Conservation (phyloP, 2,329 filamentous ascomycete genomes). For the Plenodomus lindquistii region DNA sequence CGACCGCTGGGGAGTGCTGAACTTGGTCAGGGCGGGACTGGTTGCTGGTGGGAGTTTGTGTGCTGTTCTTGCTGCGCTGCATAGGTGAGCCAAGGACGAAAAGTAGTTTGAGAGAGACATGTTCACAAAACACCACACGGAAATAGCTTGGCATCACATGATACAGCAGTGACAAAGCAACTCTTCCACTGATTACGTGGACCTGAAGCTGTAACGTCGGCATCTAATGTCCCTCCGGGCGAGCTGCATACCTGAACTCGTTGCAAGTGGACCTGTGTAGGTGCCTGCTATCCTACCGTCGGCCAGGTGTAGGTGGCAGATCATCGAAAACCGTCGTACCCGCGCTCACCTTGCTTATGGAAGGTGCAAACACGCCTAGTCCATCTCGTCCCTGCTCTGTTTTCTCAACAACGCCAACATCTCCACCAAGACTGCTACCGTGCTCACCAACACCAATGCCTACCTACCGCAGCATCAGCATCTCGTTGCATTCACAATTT, state of each 20-base stretch:
- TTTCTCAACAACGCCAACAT: background rate
- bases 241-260: too few species aligned
- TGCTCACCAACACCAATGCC: conserved; percentile 24
- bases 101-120: too few species aligned
- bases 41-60: conserved; percentile 31
- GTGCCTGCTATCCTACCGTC: too few species aligned
- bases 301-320: too few species aligned
- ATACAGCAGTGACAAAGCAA: too few species aligned
- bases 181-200: too few species aligned
- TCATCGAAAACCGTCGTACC: too few species aligned
- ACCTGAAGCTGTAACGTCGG: too few species aligned
- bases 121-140: too few species aligned
- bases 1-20: conserved; percentile 60
- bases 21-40: conserved; percentile 51
- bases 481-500: conserved; percentile 49
- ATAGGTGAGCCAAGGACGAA: background rate
- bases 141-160: too few species aligned
- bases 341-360: background rate
- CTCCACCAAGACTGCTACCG: background rate
- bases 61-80: conserved; percentile 29
- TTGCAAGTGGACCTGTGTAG: too few species aligned
- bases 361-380: background rate
- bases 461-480: conserved; percentile 43
- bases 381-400: background rate
- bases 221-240: too few species aligned